Base-by-base conservation (phyloP, 108 stramenopile genomes). In the Conticribra guillardii region DNA sequence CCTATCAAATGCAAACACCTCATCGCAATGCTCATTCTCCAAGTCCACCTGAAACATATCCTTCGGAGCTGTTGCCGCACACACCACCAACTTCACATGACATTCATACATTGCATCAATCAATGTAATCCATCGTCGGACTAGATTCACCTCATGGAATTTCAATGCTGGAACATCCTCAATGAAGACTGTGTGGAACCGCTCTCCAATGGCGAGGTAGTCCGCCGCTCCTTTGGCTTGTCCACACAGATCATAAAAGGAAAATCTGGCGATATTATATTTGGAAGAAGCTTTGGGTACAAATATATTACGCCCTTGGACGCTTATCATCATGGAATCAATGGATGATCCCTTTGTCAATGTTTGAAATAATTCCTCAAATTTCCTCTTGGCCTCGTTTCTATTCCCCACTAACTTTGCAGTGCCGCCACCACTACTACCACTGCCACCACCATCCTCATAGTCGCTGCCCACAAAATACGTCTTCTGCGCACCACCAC, bases 1-100 rank as follows among this genome's bases (percentile, higher is more conserved):
- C 30, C 96, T 86, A 79, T 94, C 96, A 74, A 96, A 97, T 22
- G 97, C 93, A 83, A 98, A 98, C 18, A 90, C 96, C 83, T 98
- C 97, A 70, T 98, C 97, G 30, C 65, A 78, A 64, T 80, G 76
- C 29, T 68, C 62, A 46, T 80, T 76, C 46, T 81, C 69, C 46
- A 80, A 83, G 67, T 89, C 80, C 7, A 72, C 76, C 48, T 47
- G 31, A 49, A 79, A 73, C 54, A 81, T 74, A 5, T 64, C 60
- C 21, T 73, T 64, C 4, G 81, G 75, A 17, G 77, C 41, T 1
- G 83, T 88, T 28, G 49, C 69, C 19, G 67, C 81, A 26, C 83
- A 88, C 33, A 94, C 41, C 0, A 91, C 66, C 41, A 90, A 61
- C 51, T 79, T 88, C 18, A 91, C 90, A 37, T 90, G 79, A 56